Conservation (phyloP, 2,329 filamentous ascomycete species). For the Fusarium sp. region DNA sequence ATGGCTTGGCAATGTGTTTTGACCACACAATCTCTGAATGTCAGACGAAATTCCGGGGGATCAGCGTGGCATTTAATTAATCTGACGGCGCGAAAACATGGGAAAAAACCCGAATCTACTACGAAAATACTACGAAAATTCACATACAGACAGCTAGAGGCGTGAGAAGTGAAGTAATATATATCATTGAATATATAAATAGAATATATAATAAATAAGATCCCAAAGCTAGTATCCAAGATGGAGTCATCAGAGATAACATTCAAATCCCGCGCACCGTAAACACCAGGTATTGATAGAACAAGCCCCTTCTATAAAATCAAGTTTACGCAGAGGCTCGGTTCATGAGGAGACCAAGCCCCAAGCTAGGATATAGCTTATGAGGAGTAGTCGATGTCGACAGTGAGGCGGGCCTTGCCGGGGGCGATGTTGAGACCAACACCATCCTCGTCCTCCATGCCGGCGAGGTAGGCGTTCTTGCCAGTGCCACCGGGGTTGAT, state of each 20-base stretch:
- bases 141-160: not conserved
- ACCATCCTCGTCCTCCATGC: slow-evolving; percentile 58
- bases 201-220: slow-evolving; percentile 38
- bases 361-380: slow-evolving; percentile 10
- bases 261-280: slow-evolving; percentile 41
- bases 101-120: too few relatives aligned
- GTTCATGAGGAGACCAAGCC: slow-evolving; percentile 8
- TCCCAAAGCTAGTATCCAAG: slow-evolving; percentile 44
- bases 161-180: slow-evolving; percentile 45
- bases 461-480: slow-evolving; percentile 57
- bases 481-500: slow-evolving; percentile 56
- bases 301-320: slow-evolving; percentile 43
- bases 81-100: not conserved
- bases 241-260: slow-evolving; percentile 31
- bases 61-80: not conserved
- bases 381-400: slow-evolving; percentile 53
- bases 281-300: slow-evolving; percentile 48
- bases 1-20: slow-evolving; percentile 12
- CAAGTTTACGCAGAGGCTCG: slow-evolving; percentile 23
- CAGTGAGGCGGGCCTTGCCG: slow-evolving; percentile 49
- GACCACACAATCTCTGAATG: not conserved
- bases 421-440: slow-evolving; percentile 58
- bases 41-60: not conserved
- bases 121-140: not conserved
- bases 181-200: slow-evolving; percentile 46